These are phyloP conservation scores for Kandelia obovata DNA, from an alignment of 345 rosid species.

Conservation along the genomic window DNA sequence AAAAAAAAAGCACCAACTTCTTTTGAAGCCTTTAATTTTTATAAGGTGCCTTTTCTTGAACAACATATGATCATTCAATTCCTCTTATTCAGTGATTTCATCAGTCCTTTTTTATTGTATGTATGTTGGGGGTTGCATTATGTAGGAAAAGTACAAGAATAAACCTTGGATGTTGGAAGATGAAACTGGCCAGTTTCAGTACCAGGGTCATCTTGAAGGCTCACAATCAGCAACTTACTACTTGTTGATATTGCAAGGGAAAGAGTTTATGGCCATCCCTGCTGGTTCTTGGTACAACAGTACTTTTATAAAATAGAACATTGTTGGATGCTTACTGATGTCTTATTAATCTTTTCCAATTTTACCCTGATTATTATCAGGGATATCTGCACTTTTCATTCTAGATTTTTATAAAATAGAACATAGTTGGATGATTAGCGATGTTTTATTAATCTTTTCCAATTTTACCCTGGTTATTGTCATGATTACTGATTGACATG, in stretches of 20 bases:
- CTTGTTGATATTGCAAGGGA: constrained; percentile 77
- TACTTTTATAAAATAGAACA: too few relatives aligned
- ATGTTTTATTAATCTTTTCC: too few relatives aligned
- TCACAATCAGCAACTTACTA: constrained; percentile 93
- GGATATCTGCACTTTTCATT: background rate
- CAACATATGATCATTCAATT: background rate
- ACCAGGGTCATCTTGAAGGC: constrained; percentile 92
- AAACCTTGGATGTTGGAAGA: constrained; percentile 96
- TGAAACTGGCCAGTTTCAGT: constrained; percentile 93
- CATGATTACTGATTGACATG: constrained; percentile 8
- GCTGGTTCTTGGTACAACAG: constrained; percentile 84
- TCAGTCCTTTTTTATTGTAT: background rate
- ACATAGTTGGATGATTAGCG: too few relatives aligned
- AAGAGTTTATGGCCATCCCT: constrained; percentile 84
- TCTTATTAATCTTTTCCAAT: too few relatives aligned
- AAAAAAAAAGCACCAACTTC: too few relatives aligned
- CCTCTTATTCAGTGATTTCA: too few relatives aligned
- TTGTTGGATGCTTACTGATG: too few relatives aligned
- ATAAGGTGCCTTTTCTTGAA: too few relatives aligned
- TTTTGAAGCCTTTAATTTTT: too few relatives aligned
- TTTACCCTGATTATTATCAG: background rate
- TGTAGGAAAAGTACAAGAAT: constrained; percentile 86
- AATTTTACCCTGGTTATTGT: background rate
- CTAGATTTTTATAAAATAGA: background rate
- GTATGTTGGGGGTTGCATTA: constrained; percentile 3